Evolutionary conservation across 2,329 filamentous ascomycete genomes (phyloP).

Genomic region (Fusarium phyllophilum): DNA sequence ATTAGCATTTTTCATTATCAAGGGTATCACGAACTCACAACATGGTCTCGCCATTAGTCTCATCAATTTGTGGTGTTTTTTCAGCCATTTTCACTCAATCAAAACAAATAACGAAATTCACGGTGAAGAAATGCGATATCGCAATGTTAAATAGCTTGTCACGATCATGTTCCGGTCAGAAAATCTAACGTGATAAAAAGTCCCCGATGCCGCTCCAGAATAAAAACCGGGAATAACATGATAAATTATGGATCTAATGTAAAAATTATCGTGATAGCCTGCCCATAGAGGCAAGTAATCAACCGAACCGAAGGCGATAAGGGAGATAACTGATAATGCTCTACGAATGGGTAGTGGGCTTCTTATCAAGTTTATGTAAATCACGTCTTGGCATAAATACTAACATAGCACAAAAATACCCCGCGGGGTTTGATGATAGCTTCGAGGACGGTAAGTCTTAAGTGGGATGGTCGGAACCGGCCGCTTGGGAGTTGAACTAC

Average conservation of each 20-base stretch:
- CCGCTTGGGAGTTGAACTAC: background rate
- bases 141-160: background rate
- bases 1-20: background rate
- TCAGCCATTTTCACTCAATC: background rate
- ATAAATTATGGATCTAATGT: background rate
- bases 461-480: background rate
- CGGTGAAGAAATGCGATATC: background rate
- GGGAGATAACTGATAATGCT: background rate
- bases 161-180: background rate
- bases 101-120: too few relatives aligned
- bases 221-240: conserved; percentile 1
- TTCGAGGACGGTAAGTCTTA: background rate
- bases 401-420: background rate
- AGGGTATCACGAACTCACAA: background rate
- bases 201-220: conserved; percentile 1
- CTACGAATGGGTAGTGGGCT: background rate
- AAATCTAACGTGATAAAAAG: background rate
- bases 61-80: background rate
- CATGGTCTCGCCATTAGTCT: background rate
- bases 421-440: background rate
- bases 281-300: background rate
- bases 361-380: background rate
- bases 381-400: background rate
- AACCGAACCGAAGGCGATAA: background rate
- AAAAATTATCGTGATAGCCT: conserved; percentile 3